Conservation (phyloP, 2,329 filamentous ascomycete genomes). For the Trichoderma aggressivum region DNA sequence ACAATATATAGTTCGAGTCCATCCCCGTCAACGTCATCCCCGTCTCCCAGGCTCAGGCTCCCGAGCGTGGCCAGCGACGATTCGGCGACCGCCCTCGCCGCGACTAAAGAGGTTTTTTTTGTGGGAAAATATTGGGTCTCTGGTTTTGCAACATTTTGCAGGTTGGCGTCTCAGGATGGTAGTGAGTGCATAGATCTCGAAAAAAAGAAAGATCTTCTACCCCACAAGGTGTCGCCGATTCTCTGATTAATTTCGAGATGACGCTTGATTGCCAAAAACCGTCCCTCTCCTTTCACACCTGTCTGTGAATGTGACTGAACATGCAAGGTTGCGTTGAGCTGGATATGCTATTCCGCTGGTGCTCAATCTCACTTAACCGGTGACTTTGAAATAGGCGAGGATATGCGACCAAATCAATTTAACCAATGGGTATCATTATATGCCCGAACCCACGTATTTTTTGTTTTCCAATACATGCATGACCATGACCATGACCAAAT, state of each 20-base stretch:
- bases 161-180: slow-evolving; percentile 56
- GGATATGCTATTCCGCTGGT: neutral
- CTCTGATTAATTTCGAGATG: slow-evolving; percentile 58
- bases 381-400: neutral
- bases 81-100: slow-evolving; percentile 62
- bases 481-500: neutral
- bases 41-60: slow-evolving; percentile 81
- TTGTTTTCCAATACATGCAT: slow-evolving; percentile 3
- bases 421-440: slow-evolving; percentile 8
- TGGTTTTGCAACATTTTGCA: slow-evolving; percentile 45
- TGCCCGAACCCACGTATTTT: slow-evolving; percentile 1
- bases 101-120: slow-evolving; percentile 35
- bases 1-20: slow-evolving; percentile 75
- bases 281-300: slow-evolving; percentile 20
- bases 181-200: slow-evolving; percentile 57
- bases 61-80: slow-evolving; percentile 74
- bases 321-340: neutral
- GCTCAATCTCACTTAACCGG: neutral
- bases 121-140: slow-evolving; percentile 37
- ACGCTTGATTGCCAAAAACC: slow-evolving; percentile 85
- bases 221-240: slow-evolving; percentile 88
- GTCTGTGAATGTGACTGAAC: slow-evolving; percentile 29
- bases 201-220: slow-evolving; percentile 54
- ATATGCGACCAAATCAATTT: neutral
- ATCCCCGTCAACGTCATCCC: slow-evolving; percentile 95